phyloP scores from a whole-genome alignment of 768 basidiomycete species.

The Pulveroboletus sp. region DNA sequence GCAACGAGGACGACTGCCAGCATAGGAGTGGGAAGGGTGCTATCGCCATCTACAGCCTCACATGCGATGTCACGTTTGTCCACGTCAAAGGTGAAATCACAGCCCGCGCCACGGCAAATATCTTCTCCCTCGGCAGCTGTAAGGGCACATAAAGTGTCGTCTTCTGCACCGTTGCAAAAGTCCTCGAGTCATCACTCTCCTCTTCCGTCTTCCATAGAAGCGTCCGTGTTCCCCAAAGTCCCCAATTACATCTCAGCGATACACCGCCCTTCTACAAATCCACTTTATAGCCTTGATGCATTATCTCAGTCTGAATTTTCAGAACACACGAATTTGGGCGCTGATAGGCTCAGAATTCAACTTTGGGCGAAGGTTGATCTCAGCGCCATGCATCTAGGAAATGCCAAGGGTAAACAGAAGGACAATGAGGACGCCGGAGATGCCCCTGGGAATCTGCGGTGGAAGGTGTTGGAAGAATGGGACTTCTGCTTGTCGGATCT shows the following conservation, averaged over 20 bases:
- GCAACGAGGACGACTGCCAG: conserved; percentile 11
- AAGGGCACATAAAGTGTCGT: conserved; percentile 23
- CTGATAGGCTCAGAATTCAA: conserved; percentile 48
- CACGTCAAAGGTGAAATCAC: conserved; percentile 14
- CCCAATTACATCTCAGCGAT: conserved; percentile 76
- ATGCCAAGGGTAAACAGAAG: conserved; percentile 46
- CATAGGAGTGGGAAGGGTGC: conserved; percentile 15
- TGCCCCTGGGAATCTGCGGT: conserved; percentile 33
- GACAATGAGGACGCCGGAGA: conserved; percentile 19
- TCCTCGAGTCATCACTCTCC: conserved; percentile 24
- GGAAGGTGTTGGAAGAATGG: conserved; percentile 69
- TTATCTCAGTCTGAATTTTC: conserved; percentile 48
- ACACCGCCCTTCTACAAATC: conserved; percentile 82
- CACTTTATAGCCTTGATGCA: conserved; percentile 60
- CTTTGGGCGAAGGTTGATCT: conserved; percentile 50
- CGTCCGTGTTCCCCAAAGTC: conserved; percentile 15
- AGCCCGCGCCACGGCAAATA: conserved; percentile 11
- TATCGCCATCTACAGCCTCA: conserved; percentile 4
- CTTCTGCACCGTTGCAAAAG: conserved; percentile 23
- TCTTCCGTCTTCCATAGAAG: conserved; percentile 15
- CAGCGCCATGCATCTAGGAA: conserved; percentile 6
- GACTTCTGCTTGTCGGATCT: conserved; percentile 55
- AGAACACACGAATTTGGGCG: conserved; percentile 49
- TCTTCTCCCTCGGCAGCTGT: conserved; percentile 12
- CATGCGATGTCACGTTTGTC: conserved; percentile 10